Base-by-base conservation (phyloP, 2,329 filamentous ascomycete genomes). In the Penicillium sp. region DNA sequence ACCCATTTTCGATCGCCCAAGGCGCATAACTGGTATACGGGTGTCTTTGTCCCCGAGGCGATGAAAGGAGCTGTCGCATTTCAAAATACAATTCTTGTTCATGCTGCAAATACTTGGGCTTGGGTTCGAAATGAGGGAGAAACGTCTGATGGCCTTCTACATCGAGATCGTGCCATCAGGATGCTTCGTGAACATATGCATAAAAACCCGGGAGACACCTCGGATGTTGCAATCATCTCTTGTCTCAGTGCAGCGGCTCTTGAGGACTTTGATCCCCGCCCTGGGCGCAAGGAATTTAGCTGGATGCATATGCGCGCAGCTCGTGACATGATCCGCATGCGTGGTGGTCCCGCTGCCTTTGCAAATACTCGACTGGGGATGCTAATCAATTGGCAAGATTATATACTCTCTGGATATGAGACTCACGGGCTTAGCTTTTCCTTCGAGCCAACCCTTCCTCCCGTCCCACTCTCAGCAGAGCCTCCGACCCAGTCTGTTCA, bases 331-430 rank as follows among this genome's bases (percentile, higher is more conserved):
- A 74, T 76, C 26, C 65, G 69, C 29, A 62, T 65, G 7, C 67
- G 74, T 26, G 73, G 73, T 7, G 74, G 74, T 2, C 71, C 73
- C 5, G 56, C 60, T 13, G 71, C 68, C 8, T 73, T 76, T 48
- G 60, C 66, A 28, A 65, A 73, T 34, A 74, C 71, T 29, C 72
- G 66, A 18, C 56, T 75, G 37, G 71, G 68, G 3, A 75, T 73
- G 70, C 55, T 76, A 44, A 74, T 75, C 39, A 75, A 76, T 48
- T 76, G 73, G 74, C 71, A 72, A 53, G 73, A 76, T 56, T 75
- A 76, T 54, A 73, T 74, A 28, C 64, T 75, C 37, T 69, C 71
- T 0, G 73, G 74, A 1, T 76, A 74, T 56, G 69, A 74, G 50
- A 67, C 67, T 1, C 61, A 69, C 11, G 67, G 66, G 5, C 62